These are phyloP conservation scores for Panicum virgatum DNA, from an alignment of 202 grass and related monocot genomes.

Conservation along the genomic window DNA sequence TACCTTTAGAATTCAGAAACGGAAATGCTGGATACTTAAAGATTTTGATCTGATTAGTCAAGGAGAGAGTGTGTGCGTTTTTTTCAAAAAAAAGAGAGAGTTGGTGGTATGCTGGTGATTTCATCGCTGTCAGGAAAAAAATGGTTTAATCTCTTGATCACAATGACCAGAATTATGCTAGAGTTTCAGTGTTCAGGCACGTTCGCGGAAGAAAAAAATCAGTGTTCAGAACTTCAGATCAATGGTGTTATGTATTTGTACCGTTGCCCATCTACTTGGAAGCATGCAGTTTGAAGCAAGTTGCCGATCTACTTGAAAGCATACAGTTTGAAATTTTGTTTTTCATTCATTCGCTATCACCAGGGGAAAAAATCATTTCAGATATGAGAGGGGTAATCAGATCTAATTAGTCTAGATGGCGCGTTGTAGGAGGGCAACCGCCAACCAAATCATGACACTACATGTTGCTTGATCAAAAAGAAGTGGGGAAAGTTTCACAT, in stretches of 20 bases:
- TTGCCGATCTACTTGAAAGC: background rate
- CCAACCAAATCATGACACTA: slow-evolving; percentile 40
- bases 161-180: background rate
- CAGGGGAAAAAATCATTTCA: background rate
- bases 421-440: slow-evolving; percentile 3
- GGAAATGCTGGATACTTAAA: background rate
- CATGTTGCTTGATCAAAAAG: slow-evolving; percentile 37
- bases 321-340: background rate
- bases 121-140: background rate
- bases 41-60: background rate
- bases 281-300: background rate
- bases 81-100: background rate
- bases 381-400: background rate
- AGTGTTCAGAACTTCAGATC: background rate
- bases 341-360: background rate
- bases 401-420: slow-evolving; percentile 26
- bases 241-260: background rate
- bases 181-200: background rate
- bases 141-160: background rate
- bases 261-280: background rate
- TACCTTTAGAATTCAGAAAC: background rate
- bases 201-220: no score
- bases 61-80: background rate
- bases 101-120: background rate
- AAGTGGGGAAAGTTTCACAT: background rate